Evolutionary conservation across 176 grass and related monocot genomes (phyloP).

Genomic region (Carex cristatella): DNA sequence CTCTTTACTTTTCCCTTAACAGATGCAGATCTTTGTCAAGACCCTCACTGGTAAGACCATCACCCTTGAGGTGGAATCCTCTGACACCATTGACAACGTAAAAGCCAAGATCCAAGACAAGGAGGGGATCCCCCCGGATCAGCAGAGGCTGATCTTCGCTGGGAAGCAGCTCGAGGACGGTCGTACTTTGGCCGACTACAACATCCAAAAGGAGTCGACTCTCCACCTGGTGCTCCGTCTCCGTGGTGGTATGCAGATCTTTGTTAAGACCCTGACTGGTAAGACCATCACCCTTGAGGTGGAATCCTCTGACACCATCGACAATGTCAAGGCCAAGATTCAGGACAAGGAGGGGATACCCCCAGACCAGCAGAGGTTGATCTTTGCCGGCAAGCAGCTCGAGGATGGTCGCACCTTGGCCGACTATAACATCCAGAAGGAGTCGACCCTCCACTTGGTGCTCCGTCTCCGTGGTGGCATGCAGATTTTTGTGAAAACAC

Average conservation of each 20-base stretch:
- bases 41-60: constrained; percentile 36
- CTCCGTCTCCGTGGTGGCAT: constrained; percentile 18
- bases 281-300: constrained; percentile 1
- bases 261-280: constrained; percentile 53
- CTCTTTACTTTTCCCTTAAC: background rate
- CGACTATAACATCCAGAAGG: constrained; percentile 71
- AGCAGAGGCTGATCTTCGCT: constrained; percentile 37
- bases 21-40: constrained; percentile 71
- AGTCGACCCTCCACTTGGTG: constrained; percentile 14
- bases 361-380: constrained; percentile 48
- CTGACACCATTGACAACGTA: constrained; percentile 52
- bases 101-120: constrained; percentile 90
- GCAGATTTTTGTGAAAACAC: constrained; percentile 31
- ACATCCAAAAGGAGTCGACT: constrained; percentile 61
- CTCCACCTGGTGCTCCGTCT: background rate
- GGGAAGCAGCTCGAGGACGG: constrained; percentile 64
- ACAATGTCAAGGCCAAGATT: constrained; percentile 73
- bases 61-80: constrained; percentile 27
- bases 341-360: constrained; percentile 82
- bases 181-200: constrained; percentile 42
- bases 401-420: constrained; percentile 51
- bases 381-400: constrained; percentile 46
- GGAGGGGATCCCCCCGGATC: constrained; percentile 63
- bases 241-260: constrained; percentile 37
- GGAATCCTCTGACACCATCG: constrained; percentile 49